Evolutionary conservation across 192 early-diverging fungal species (phyloP), one percentile per base, ranked within the genome.

Genomic region (Coemansia sp.): DNA sequence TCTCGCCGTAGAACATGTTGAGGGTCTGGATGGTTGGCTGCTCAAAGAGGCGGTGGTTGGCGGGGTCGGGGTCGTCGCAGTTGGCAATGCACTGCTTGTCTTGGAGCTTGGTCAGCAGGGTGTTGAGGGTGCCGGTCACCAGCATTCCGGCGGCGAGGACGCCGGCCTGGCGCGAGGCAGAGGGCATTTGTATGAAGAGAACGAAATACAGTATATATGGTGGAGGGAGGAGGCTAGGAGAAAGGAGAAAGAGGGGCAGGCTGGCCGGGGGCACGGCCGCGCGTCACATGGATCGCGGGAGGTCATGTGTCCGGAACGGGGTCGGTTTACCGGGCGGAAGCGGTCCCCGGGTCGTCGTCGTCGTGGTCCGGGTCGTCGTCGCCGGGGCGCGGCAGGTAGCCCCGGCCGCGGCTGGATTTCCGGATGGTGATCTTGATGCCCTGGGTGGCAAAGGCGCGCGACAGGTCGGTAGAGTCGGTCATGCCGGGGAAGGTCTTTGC

Each of bases 1-100:
- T 79, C 62, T 98, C 95, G 40, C 95, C 95, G 28, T 91, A 62
- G 64, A 96, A 98, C 95, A 98, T 98, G 47, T 88, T 93, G 39
- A 98, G 76, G 18, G 95, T 96, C 80, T 96, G 93, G 87, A 88
- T 92, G n/a, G 94, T 75, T 11, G 95, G 95, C 70, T 98, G 95
- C 64, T 98, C 93, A 80, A 91, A 98, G 36, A 84, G 77, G 36
- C 83, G 59, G 32, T 77, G 74, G 14, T 85, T 79, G 10, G 54
- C 55, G 3, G 78, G 75, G 47, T 92, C 83, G 11, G 83, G 78
- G 62, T 79, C 81, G 36, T 88, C 78, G 55, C 95, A 98, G 77
- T 94, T 87, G 7, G 67, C 75, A 22, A 98, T 85, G 64, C 95
- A 98, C 43, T 86, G 81, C 74, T 85, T 86, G 63, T 96, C 93